A percentile compares a stretch with the other conserved stretches of the same genome.
Evolutionary conservation across 2,329 filamentous ascomycete species (phyloP).

Genomic region (Penicillium sp.): DNA sequence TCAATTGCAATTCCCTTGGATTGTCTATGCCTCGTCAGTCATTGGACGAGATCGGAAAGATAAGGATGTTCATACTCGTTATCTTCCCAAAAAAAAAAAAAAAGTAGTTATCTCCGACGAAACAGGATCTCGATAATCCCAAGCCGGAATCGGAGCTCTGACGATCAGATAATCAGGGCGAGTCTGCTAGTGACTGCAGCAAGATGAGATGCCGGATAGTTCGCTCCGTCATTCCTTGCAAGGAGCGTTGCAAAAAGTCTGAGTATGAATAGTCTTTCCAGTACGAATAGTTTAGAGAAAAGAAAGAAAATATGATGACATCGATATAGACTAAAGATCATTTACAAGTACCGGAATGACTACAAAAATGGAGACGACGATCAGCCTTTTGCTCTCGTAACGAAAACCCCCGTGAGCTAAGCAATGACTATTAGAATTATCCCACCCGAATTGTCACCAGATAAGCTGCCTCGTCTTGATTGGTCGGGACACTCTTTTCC

Average conservation of each 20-base stretch:
- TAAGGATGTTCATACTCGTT: slow-evolving; percentile 18
- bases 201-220: slow-evolving; percentile 31
- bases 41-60: slow-evolving; percentile 15
- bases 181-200: slow-evolving; percentile 29
- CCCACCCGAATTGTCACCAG: slow-evolving; percentile 25
- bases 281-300: not conserved
- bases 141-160: slow-evolving; percentile 4
- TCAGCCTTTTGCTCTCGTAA: slow-evolving; percentile 28
- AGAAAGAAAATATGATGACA: slow-evolving; percentile 19
- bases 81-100: slow-evolving; percentile 1
- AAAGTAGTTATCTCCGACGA: slow-evolving; percentile 15
- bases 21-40: slow-evolving; percentile 5
- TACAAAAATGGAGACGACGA: slow-evolving; percentile 9
- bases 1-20: not conserved
- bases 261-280: not conserved
- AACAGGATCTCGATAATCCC: not conserved
- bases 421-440: slow-evolving; percentile 18
- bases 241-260: not conserved
- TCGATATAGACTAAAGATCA: slow-evolving; percentile 9
- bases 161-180: slow-evolving; percentile 13
- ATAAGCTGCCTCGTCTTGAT: slow-evolving; percentile 35
- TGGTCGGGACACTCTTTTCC: slow-evolving; percentile 24
- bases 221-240: slow-evolving; percentile 32
- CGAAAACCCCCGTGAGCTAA: slow-evolving; percentile 10
- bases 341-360: not conserved